A percentile compares a stretch with the other conserved stretches of the same genome.
These are phyloP conservation scores for Hamigera avellanea DNA, from an alignment of 495 filamentous ascomycete genomes.

Conservation along the genomic window DNA sequence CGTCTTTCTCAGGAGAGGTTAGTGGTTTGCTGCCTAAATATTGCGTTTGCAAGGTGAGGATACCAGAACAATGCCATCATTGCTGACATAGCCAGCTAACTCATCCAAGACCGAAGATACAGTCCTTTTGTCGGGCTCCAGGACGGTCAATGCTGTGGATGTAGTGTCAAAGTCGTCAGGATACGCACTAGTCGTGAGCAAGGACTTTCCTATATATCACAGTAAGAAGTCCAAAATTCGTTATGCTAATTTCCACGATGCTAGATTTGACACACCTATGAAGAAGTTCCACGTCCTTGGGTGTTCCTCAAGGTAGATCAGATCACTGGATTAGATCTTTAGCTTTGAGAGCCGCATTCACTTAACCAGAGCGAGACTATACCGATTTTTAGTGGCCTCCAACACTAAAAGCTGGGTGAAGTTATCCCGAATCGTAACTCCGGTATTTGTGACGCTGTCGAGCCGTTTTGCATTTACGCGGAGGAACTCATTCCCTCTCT, in stretches of 20 bases:
- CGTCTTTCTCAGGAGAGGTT: too few species aligned
- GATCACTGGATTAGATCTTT: slow-evolving; percentile 1
- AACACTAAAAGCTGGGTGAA: slow-evolving; percentile 10
- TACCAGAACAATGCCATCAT: slow-evolving; percentile 8
- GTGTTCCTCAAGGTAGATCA: slow-evolving; percentile 6
- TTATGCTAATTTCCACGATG: too few species aligned
- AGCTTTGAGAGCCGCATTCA: background rate
- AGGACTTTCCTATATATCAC: background rate
- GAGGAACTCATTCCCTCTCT: slow-evolving; percentile 5
- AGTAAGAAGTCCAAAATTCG: slow-evolving; percentile 9
- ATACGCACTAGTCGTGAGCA: slow-evolving; percentile 2
- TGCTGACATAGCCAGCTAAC: slow-evolving; percentile 7
- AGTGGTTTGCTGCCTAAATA: too few species aligned
- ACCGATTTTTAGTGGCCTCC: slow-evolving; percentile 5
- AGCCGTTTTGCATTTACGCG: background rate
- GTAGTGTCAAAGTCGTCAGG: slow-evolving; percentile 19
- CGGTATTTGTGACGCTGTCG: background rate
- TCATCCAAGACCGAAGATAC: slow-evolving; percentile 9
- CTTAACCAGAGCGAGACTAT: background rate
- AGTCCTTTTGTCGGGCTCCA: background rate
- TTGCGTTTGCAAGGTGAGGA: too few species aligned
- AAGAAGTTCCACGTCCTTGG: slow-evolving; percentile 3
- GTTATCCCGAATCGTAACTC: slow-evolving; percentile 8
- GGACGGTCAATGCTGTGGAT: slow-evolving; percentile 4
- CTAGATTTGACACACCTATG: too few species aligned